Evolutionary conservation across 306 rosid species (phyloP), one percentile per base, ranked within the genome.

Genomic region (Castanea crenata): DNA sequence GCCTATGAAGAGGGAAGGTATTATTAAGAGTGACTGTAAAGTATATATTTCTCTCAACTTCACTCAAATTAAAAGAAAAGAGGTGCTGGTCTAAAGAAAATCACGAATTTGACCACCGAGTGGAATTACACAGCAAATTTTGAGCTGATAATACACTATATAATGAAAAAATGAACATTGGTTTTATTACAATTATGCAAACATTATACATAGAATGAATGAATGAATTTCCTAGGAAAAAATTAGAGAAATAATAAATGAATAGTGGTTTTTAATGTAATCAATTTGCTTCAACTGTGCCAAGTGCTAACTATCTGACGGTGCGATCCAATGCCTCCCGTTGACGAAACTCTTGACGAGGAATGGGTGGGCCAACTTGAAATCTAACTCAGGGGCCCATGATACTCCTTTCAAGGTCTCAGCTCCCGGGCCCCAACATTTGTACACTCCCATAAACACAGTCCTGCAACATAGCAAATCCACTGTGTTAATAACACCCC

Each of bases 291-390:
- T 49, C 54, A 49, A 49, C 52, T 19, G 1, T 64, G 16, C 27
- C 0, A 0, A 6, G 61, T 20, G 76, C 73, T 91, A 94, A 41
- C 94, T 94, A 78, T 92, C 97, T 21, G 82, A 58, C 11, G 94
- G 97, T 14, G 93, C 87, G 9, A 91, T 94, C 98, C 97, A 94
- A 83, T 92, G 98, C 64, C 94, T 89, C 2, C 97, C 98, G 84
- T 94, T 94, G 77, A 94, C 97, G 32, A 92, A 94, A 71, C 98
- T 94, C 87, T 94, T 91, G 0, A 61, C 85, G 5, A 94, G 84
- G 75, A 94, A 94, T 15, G 86, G 98, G 79, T 94, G 97, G 2
- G 97, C 98, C 4, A 86, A 19, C 4, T 89, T 80, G 29, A 78
- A 92, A 70, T 91, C 89, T 14, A 94, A 86, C 84, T 92, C 98